phyloP scores from a whole-genome alignment of 345 rosid species.

The Rhodamnia argentea region DNA sequence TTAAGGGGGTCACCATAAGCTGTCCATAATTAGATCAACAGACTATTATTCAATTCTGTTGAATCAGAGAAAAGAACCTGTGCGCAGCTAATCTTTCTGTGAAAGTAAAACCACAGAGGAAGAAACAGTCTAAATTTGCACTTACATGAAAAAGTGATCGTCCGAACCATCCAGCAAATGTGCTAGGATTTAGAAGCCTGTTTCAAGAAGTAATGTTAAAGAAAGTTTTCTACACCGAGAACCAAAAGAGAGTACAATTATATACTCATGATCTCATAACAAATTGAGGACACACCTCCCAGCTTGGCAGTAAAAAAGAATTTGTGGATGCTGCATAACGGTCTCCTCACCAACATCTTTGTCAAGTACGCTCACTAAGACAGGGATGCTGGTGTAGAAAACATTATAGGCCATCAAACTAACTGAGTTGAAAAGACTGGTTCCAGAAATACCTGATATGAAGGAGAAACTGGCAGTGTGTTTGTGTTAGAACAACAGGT shows the following conservation, averaged over 20 bases:
- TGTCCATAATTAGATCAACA: neutral
- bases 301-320: slow-evolving; percentile 96
- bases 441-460: slow-evolving; percentile 97
- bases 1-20: neutral
- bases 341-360: slow-evolving; percentile 93
- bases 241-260: neutral
- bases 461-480: slow-evolving; percentile 74
- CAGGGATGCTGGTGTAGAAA: slow-evolving; percentile 95
- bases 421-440: slow-evolving; percentile 95
- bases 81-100: neutral
- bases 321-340: slow-evolving; percentile 97
- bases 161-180: slow-evolving; percentile 99
- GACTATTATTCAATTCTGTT: neutral
- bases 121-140: neutral
- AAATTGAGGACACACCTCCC: slow-evolving; percentile 50
- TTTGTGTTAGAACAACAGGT: slow-evolving; percentile 24
- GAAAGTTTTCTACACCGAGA: neutral
- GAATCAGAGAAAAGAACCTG: neutral
- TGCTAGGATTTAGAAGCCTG: slow-evolving; percentile 99
- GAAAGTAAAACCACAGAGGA: neutral
- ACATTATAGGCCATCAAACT: slow-evolving; percentile 99
- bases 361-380: slow-evolving; percentile 82
- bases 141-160: slow-evolving; percentile 92
- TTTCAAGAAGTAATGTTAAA: neutral
- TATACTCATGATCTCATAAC: neutral